Base-by-base conservation (phyloP, 2,329 filamentous ascomycete genomes). In the Aspergillus terreus region DNA sequence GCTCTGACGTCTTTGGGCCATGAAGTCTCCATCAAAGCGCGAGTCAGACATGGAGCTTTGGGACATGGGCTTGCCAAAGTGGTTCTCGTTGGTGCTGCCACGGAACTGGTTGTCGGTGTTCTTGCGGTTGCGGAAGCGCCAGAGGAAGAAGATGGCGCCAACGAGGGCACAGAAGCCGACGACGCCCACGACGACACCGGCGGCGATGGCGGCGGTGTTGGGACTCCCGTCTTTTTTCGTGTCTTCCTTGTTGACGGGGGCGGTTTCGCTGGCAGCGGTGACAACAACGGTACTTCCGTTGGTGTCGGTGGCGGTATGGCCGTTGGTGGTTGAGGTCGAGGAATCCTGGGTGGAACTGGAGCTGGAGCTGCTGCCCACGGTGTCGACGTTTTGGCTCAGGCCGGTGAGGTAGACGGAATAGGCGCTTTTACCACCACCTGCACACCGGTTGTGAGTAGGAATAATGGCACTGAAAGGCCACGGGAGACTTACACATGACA, bases 141-240 rank as follows among this genome's bases (percentile, higher is more conserved):
- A 73, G 64, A 82, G 88, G 68, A 95, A 85, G 71, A 90, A 86
- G 4, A 79, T 73, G 47, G 82, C 91, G 42, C 84, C 90, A 11
- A 82, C 75, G 15, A 88, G 78, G 12, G 79, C 87, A 48, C 77
- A 81, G 4, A 91, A 64, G 1, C 75, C 88, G 2, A 95, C 76
- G 2, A 96, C 83, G 52, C 89, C 91, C 7, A 94, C 88, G 2
- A 96, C 92, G 1, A 90, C 88, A 54, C 92, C 92, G 9, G 86
- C 92, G 15, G 88, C 91, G 59, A 97, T 92, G 45, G 87, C 90
- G 36, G 84, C 88, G n/a, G 84, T 88, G 66, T 86, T 92, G n/a
- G 85, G 76, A 7, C 78, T 74, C 47, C 66, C 58, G 17, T 68
- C 66, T 15, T 61, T 60, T 15, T 61, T 60, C 41, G 45, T 56